Evolutionary conservation across 306 rosid species (phyloP), one percentile per base, ranked within the genome.

Genomic region (Cucumis melo): DNA sequence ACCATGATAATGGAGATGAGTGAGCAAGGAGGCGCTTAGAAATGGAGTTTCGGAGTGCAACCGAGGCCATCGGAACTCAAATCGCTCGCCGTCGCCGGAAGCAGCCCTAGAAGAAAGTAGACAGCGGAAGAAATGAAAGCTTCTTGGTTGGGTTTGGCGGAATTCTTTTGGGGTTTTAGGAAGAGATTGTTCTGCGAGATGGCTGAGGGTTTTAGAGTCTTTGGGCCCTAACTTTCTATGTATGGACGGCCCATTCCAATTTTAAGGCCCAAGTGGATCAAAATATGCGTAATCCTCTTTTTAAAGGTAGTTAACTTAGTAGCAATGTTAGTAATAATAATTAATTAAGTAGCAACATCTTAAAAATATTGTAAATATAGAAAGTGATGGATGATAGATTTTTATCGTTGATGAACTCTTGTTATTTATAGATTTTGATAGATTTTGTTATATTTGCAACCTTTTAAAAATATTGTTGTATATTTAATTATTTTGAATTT

Each of bases 51-150:
- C 93, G 77, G 77, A 95, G 90, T 82, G 79, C 87, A 23, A 86
- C 80, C 15, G 96, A 79, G 15, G 98, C 97, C 99, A 95, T 67
- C 87, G 62, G 65, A 73, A 79, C 62, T 24, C 14, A 66, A 73
- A 46, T 60, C 72, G 57, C 19, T 24, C 59, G 67, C 5, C 19
- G 29, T 24, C 59, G 67, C 5, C 19, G 29, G 63, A 78, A 70
- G 74, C 46, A 65, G 59, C 79, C 71, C 71, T 59, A 16, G 78
- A 44, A 78, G 78, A 44, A 81, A 15, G 12, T 73, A 6, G 38
- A 51, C 0, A 34, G 67, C 7, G 66, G 19, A 78, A 77, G 39
- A 32, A 32, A 32, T 32, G n/a, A 21, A 20, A 67, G 78, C 81
- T 75, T 72, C 81, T 29, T 73, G 74, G 4, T 24, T 7, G 48